Evolutionary conservation across 1,139 yeast species (phyloP), one percentile per base, ranked within the genome.

Genomic region (Nakaseomyces sp.): DNA sequence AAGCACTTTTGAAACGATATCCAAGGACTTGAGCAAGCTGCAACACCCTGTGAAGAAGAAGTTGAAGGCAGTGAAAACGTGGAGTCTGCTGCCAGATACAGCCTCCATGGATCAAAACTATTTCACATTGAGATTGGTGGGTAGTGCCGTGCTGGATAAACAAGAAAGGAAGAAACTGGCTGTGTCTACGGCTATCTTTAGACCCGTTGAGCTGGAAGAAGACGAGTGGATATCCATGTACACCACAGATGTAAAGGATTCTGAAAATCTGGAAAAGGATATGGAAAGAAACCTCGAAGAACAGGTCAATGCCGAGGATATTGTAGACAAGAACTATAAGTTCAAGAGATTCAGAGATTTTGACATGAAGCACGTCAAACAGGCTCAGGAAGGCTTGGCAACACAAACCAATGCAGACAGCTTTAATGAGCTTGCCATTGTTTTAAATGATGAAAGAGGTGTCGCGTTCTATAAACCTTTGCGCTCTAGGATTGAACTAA

Each of bases 31-130:
- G 12, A 47, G 60, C 1, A 52, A 55, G 15, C 67, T 88, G 48
- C 73, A 67, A 53, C 97, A 91, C 65, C 97, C 98, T 33, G 73
- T 75, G 32, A 86, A 81, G 67, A 83, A 76, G 60, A 71, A 76
- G 45, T 67, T 87, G 46, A 80, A 73, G 47, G 95, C 96, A 0
- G 88, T 81, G 22, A 75, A 73, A 48, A 73, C 89, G 1, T 85
- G 88, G 86, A 81, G 84, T 30, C 68, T 91, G 29, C 68, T 89
- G 49, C 98, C 98, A 3, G 97, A 91, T 63, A 79, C 94, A 15
- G 80, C 93, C 17, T 77, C 84, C 74, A 72, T 87, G 75, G 97
- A 91, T 64, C 77, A 85, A 53, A 76, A 74, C 47, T 86, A 76
- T 60, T 69, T 81, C 56, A 72, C 82, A 22, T 73, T 91, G 44